Percentiles rank a stretch among this genome's conserved stretches.
Evolutionary conservation across 108 stramenopile species (phyloP).

Genomic region (Stephanodiscus minutulus): DNA sequence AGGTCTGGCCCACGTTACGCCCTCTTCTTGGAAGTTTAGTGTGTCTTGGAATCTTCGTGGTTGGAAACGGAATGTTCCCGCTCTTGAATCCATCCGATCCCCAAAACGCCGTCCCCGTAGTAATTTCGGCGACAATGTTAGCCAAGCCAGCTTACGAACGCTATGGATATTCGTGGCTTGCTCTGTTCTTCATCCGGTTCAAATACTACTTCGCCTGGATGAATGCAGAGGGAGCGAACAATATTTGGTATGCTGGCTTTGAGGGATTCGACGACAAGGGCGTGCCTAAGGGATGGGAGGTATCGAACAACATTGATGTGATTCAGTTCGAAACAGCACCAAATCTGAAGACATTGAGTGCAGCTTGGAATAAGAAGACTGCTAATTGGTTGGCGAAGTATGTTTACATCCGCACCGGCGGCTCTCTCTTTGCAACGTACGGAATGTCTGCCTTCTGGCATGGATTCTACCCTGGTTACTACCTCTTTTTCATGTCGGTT

Average conservation of each 20-base stretch:
- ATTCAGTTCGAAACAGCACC: constrained; percentile 90
- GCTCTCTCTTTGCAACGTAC: constrained; percentile 84
- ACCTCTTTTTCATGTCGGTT: constrained; percentile 92
- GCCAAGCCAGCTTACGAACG: constrained; percentile 69
- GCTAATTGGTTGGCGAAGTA: constrained; percentile 92
- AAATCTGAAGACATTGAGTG: constrained; percentile 77
- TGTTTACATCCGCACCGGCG: constrained; percentile 93
- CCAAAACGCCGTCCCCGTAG: constrained; percentile 69
- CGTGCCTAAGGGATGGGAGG: constrained; percentile 86
- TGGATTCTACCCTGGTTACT: constrained; percentile 97
- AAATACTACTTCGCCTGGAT: constrained; percentile 99
- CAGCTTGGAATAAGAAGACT: constrained; percentile 97
- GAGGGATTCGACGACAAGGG: constrained; percentile 89
- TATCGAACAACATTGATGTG: constrained; percentile 91
- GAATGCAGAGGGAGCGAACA: constrained; percentile 90
- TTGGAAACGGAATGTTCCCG: constrained; percentile 73
- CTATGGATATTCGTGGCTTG: constrained; percentile 75
- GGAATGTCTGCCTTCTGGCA: constrained; percentile 95
- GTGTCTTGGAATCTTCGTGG: constrained; percentile 74
- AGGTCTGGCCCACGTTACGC: constrained; percentile 71
- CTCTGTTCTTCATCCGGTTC: constrained; percentile 81
- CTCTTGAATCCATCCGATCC: constrained; percentile 80
- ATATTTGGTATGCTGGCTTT: constrained; percentile 93
- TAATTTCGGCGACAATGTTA: constrained; percentile 65
- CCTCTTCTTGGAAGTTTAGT: constrained; percentile 74